Conservation (phyloP, 257 asterid species). For the Solanum appendiculatum region DNA sequence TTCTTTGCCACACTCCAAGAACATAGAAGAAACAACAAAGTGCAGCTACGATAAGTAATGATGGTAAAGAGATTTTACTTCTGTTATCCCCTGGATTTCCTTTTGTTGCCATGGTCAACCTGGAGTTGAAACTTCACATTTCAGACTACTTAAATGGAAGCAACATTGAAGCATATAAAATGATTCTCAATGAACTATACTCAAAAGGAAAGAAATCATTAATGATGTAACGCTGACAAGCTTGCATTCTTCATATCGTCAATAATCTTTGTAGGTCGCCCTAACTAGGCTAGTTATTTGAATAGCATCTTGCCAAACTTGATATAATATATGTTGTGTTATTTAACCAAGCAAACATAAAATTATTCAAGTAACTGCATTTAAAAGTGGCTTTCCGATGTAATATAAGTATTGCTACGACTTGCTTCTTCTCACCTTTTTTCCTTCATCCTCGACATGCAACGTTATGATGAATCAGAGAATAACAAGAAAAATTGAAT, state of each 20-base stretch:
- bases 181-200: background rate
- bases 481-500: background rate
- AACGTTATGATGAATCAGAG: background rate
- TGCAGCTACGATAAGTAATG: conserved; percentile 19
- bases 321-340: background rate
- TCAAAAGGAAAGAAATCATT: background rate
- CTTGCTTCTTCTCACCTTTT: background rate
- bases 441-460: background rate
- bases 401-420: background rate
- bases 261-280: background rate
- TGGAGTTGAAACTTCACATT: background rate
- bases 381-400: background rate
- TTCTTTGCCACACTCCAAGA: conserved; percentile 36
- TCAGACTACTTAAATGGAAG: background rate
- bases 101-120: conserved; percentile 32
- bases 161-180: background rate
- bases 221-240: background rate
- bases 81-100: conserved; percentile 29
- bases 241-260: background rate
- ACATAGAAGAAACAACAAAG: conserved; percentile 29
- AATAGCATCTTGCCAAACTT: background rate
- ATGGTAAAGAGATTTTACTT: conserved; percentile 12
- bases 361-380: background rate
- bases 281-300: no score
- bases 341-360: background rate